A percentile compares a stretch with the other conserved stretches of the same genome.
Evolutionary conservation across 2,329 filamentous ascomycete species (phyloP).

Genomic region (Penicillium vulpinum): DNA sequence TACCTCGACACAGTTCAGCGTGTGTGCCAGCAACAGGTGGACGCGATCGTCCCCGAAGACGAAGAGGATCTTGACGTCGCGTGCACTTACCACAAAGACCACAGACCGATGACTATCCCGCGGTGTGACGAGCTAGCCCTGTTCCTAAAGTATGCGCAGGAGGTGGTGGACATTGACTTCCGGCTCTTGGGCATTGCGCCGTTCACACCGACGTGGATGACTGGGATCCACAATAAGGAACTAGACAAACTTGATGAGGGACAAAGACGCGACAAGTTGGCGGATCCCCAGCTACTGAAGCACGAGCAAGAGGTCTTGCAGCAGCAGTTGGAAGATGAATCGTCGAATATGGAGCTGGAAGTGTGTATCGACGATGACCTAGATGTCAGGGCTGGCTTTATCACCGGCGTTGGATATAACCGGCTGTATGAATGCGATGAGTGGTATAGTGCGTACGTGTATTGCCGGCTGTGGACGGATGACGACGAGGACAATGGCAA

Average conservation of each 20-base stretch:
- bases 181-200: neutral
- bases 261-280: neutral
- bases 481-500: neutral
- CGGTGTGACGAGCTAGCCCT: too few relatives aligned
- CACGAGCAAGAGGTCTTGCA: neutral
- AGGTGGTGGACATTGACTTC: too few relatives aligned
- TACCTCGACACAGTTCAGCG: too few relatives aligned
- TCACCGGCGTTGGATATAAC: neutral
- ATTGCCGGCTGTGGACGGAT: neutral
- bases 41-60: too few relatives aligned
- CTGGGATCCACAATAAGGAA: neutral
- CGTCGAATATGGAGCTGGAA: neutral
- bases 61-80: too few relatives aligned
- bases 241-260: neutral
- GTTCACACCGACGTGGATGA: neutral
- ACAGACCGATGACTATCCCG: too few relatives aligned
- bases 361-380: neutral
- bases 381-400: neutral
- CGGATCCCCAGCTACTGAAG: neutral
- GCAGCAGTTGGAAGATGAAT: neutral
- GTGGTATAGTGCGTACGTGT: neutral
- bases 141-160: too few relatives aligned
- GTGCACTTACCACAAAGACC: too few relatives aligned
- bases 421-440: too few relatives aligned
- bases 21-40: too few relatives aligned